phyloP scores from a whole-genome alignment of 768 basidiomycete species.

The Lactarius deliciosus region DNA sequence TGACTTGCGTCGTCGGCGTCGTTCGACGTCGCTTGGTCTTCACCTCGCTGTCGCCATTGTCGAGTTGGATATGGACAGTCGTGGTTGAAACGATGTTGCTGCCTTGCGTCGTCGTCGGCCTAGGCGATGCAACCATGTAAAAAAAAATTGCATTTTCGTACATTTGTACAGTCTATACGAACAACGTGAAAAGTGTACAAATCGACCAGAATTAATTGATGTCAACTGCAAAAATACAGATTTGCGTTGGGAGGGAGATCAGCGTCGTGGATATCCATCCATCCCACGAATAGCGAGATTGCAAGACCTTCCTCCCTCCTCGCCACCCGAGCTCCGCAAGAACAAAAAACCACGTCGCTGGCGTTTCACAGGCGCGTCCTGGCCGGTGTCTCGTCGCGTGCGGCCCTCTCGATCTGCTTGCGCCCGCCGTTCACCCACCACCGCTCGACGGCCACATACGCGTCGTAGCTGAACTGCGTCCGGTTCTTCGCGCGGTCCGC shows the following conservation, averaged over 20 bases:
- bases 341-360: too few species aligned
- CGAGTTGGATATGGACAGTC: too few species aligned
- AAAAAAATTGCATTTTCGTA: neutral
- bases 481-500: conserved; percentile 52
- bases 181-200: neutral
- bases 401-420: conserved; percentile 15
- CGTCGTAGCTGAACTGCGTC: conserved; percentile 54
- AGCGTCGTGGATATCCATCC: too few species aligned
- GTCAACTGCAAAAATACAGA: neutral
- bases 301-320: too few species aligned
- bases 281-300: too few species aligned
- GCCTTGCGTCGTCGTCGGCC: too few species aligned
- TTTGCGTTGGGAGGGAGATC: neutral
- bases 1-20: too few species aligned
- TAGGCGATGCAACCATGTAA: too few species aligned
- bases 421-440: conserved; percentile 47
- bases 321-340: too few species aligned
- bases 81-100: too few species aligned
- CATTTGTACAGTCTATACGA: neutral
- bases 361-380: neutral
- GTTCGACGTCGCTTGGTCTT: too few species aligned
- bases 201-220: neutral
- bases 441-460: conserved; percentile 48
- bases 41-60: too few species aligned
- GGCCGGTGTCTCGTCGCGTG: neutral